Evolutionary conservation across 805 yeast species (phyloP), one percentile per base, ranked within the genome.

Genomic region (Diddensiella santjacobensis): DNA sequence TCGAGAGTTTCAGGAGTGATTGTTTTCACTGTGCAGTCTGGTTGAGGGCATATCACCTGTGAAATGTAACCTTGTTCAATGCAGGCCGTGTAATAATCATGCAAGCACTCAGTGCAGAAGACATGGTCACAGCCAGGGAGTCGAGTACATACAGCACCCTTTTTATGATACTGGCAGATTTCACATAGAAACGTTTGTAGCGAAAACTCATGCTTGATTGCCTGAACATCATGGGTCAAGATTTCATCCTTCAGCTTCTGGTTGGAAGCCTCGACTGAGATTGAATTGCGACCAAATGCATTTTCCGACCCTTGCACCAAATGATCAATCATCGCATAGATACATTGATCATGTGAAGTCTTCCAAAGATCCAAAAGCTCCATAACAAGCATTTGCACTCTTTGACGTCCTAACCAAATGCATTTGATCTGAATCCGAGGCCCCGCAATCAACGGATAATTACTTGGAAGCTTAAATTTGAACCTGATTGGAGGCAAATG

Each of bases 41-140:
- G 52, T 20, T 48, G 48, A 3, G 58, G 57, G 30, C 59, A 56
- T 13, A 42, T 35, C 3, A 54, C 56, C 41, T 50, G 56, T 15
- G 46, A 13, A 5, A 56, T 45, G 39, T 52, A 54, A 2, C 59
- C 58, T 38, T 56, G 58, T 4, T 48, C 49, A 15, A 56, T 50
- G 41, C 58, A 54, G 2, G 53, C 55, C 6, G 39, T 35, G 40
- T 33, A 52, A 43, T 54, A 56, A 8, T 48, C 55, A 6, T 15
- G 31, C 15, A 56, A 42, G 40, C 59, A 56, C 2, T 40, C 35
- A 2, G 53, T 47, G 35, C 59, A 56, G 40, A 54, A 54, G 17
- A 56, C 56, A 48, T 56, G 54, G 18, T 41, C 44, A 38, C 59
- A 56, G 17, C 22, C 23, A 2, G 22, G 22, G 20, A 56, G 24